These are phyloP conservation scores for Kernera saxatilis DNA, from an alignment of 345 rosid species.

Conservation along the genomic window DNA sequence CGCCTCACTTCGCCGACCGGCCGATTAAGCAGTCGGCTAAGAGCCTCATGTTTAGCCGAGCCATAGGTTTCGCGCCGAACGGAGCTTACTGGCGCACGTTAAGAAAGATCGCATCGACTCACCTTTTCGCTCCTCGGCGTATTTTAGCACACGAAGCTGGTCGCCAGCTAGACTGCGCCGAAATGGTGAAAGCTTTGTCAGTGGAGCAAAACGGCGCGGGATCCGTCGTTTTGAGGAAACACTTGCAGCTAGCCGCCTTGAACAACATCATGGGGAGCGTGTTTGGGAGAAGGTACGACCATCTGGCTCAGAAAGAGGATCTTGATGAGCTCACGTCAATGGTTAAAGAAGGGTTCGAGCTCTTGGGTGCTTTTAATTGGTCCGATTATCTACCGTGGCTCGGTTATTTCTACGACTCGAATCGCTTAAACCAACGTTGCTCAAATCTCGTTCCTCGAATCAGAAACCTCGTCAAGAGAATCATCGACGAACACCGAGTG, in stretches of 20 bases:
- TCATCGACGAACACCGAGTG: slow-evolving; percentile 56
- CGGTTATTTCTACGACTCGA: slow-evolving; percentile 52
- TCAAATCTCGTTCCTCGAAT: slow-evolving; percentile 66
- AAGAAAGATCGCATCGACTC: slow-evolving; percentile 68
- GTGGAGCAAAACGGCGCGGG: slow-evolving; percentile 41
- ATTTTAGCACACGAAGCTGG: slow-evolving; percentile 54
- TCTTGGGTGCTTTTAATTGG: slow-evolving; percentile 81
- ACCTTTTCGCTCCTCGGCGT: slow-evolving; percentile 66
- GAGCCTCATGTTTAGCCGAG: slow-evolving; percentile 74
- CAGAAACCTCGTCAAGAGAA: slow-evolving; percentile 39
- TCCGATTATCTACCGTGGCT: slow-evolving; percentile 71
- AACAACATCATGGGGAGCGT: slow-evolving; percentile 88
- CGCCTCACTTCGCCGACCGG: slow-evolving; percentile 71
- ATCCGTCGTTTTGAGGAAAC: slow-evolving; percentile 46
- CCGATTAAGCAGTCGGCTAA: slow-evolving; percentile 80
- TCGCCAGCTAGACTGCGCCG: slow-evolving; percentile 49
- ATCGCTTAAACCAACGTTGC: slow-evolving; percentile 55
- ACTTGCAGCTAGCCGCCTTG: slow-evolving; percentile 69
- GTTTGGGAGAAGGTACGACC: slow-evolving; percentile 63
- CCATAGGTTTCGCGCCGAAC: slow-evolving; percentile 89
- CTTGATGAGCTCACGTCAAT: slow-evolving; percentile 47
- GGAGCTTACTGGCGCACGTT: slow-evolving; percentile 84
- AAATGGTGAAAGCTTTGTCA: slow-evolving; percentile 40
- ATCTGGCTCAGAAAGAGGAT: slow-evolving; percentile 23
- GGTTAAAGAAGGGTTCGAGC: slow-evolving; percentile 82